Base-by-base conservation (phyloP, 345 rosid genomes). In the Gossypium herbaceum region DNA sequence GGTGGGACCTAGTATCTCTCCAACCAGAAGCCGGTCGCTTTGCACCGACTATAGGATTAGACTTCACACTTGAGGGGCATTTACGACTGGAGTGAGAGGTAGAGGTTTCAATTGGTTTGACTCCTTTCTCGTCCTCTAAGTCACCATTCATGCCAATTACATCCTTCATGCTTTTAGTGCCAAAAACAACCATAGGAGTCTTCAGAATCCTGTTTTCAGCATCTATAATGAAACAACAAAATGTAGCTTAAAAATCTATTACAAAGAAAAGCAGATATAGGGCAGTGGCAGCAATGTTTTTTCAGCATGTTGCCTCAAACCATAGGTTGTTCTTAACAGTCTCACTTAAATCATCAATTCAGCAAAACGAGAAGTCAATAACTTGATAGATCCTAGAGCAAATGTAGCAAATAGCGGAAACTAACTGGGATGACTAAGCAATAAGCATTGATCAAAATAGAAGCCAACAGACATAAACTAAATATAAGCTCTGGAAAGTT, bases 1-100 rank as follows among this genome's bases (percentile, higher is more conserved):
- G 89, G 57, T 76, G 86, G 45, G 92, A 83, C 83, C 97, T 85
- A 17, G 97, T 92, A 12, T 84, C 93, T 79, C 92, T 86, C 98
- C 98, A 91, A 77, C 80, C 77, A 43, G 97, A 85, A 56, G 90
- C 90, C 71, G 85, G 78, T 55, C 93, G 85, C 86, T 92, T 94
- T 73, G 57, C 68, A 51, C 98, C 94, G 17, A 75, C 82, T 50
- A 81, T 39, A 29, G 84, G 80, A 45, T 77, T 57, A 48, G 84
- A 78, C 83, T 86, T 89, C 77, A 71, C 56, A 66, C 72, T 81
- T 56, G 84, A 54, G 9, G 77, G 83, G 44, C 78, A 70, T 66
- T 73, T 82, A 73, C 81, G 71, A 60, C 70, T 48, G 73, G 62
- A 71, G n/a, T 10, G 69, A 76, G 78, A 66, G 77, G 59, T 56